phyloP scores from a whole-genome alignment of 768 basidiomycete species.

The Rhodotorula toruloides region DNA sequence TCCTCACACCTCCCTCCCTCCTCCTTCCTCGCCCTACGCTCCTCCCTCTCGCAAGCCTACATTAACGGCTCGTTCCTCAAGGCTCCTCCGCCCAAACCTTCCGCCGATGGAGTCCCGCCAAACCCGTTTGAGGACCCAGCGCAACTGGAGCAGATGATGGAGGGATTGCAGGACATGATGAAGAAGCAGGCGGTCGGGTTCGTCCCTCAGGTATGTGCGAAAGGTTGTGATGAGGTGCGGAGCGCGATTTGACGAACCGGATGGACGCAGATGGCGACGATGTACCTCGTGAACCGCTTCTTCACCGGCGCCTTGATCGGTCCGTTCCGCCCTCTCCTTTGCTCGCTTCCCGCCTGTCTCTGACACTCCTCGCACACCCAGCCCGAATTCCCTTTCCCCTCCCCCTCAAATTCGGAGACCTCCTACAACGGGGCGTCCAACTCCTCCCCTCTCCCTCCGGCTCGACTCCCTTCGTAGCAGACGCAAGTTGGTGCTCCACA shows the following conservation, averaged over 20 bases:
- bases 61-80: constrained; percentile 71
- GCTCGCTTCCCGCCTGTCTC: not conserved
- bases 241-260: not conserved
- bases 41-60: constrained; percentile 43
- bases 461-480: no score
- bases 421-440: constrained; percentile 92
- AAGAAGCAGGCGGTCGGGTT: constrained; percentile 99
- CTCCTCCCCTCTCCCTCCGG: constrained; percentile 87
- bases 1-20: constrained; percentile 42
- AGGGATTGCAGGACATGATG: constrained; percentile 94
- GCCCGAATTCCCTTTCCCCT: constrained; percentile 96
- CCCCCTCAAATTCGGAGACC: constrained; percentile 93
- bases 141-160: constrained; percentile 57
- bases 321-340: constrained; percentile 52
- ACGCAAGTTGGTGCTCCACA: constrained; percentile 98
- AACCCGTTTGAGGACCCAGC: constrained; percentile 45
- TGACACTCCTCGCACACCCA: constrained; percentile 45
- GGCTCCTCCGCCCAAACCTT: constrained; percentile 72
- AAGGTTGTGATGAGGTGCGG: no score
- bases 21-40: constrained; percentile 45
- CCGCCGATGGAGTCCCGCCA: constrained; percentile 43
- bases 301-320: constrained; percentile 97
- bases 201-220: constrained; percentile 61
- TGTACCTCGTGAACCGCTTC: constrained; percentile 99
- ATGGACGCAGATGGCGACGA: constrained; percentile 77